A percentile compares a stretch with the other conserved stretches of the same genome.
phyloP scores from a whole-genome alignment of 345 rosid species.

The Euclidium syriacum region DNA sequence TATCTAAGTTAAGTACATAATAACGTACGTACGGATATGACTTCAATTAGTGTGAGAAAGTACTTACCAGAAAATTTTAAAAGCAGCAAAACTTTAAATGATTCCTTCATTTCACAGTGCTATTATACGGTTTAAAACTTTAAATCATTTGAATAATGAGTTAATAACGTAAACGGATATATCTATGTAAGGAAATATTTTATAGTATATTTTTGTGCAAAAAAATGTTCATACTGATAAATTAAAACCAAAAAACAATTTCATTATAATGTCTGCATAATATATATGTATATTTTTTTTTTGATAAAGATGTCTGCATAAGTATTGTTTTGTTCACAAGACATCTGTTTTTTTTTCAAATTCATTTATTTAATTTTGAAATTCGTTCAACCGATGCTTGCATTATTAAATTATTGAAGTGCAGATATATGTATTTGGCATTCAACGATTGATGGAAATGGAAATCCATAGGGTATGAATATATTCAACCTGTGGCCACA shows the following conservation, averaged over 20 bases:
- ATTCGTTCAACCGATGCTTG: neutral
- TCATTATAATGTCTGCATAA: neutral
- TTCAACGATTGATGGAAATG: neutral
- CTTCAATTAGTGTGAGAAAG: slow-evolving; percentile 8
- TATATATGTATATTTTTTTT: too few relatives aligned
- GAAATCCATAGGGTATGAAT: neutral
- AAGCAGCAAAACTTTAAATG: slow-evolving; percentile 1
- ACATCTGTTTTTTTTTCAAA: too few relatives aligned
- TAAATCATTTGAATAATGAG: slow-evolving; percentile 7
- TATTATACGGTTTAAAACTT: neutral
- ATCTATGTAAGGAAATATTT: neutral
- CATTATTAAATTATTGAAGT: neutral
- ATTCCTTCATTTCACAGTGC: neutral
- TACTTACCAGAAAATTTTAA: slow-evolving; percentile 4
- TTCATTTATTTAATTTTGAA: neutral
- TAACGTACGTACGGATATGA: slow-evolving; percentile 30
- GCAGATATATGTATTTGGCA: neutral
- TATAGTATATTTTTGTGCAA: neutral
- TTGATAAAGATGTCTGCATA: too few relatives aligned
- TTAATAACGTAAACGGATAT: neutral
- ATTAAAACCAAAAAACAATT: neutral
- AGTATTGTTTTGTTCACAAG: too few relatives aligned
- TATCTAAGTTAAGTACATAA: slow-evolving; percentile 21
- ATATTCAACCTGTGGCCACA: neutral
- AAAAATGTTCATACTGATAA: too few relatives aligned